phyloP scores from a whole-genome alignment of 495 filamentous ascomycete genomes.

The Penicillium ucsense region DNA sequence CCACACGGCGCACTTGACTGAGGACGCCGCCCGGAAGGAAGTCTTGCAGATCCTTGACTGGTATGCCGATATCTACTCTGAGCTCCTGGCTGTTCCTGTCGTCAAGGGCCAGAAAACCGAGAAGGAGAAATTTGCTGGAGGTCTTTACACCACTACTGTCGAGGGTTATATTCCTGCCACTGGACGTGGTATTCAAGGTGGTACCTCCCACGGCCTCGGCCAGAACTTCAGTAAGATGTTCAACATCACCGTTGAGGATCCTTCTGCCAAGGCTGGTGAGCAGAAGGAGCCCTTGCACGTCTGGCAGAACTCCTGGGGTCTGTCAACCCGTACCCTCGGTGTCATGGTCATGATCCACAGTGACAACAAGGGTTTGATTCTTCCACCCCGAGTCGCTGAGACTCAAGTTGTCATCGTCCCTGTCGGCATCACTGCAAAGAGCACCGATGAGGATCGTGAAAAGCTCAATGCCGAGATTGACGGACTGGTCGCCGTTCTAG shows the following conservation, averaged over 20 bases:
- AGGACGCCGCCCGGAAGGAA: constrained; percentile 67
- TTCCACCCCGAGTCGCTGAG: constrained; percentile 83
- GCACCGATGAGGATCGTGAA: constrained; percentile 61
- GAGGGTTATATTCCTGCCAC: constrained; percentile 86
- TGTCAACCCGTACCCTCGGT: constrained; percentile 89
- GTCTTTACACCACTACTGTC: constrained; percentile 87
- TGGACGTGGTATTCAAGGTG: constrained; percentile 93
- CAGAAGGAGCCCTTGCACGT: constrained; percentile 62
- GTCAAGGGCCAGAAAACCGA: constrained; percentile 78
- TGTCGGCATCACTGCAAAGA: constrained; percentile 87
- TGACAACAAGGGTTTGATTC: constrained; percentile 87
- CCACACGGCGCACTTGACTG: constrained; percentile 85
- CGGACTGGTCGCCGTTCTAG: constrained; percentile 52
- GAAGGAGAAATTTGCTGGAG: constrained; percentile 95
- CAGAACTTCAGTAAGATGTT: constrained; percentile 99
- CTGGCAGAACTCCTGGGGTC: constrained; percentile 98
- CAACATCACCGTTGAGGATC: constrained; percentile 91
- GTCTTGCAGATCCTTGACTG: constrained; percentile 88
- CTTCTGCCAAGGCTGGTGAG: constrained; percentile 64
- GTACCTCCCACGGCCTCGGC: constrained; percentile 85
- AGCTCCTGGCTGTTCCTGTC: constrained; percentile 89
- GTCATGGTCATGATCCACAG: constrained; percentile 98
- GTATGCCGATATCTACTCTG: constrained; percentile 81
- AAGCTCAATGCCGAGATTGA: constrained; percentile 63
- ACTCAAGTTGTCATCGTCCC: constrained; percentile 80